A percentile compares a stretch with the other conserved stretches of the same genome.
Evolutionary conservation across 1,284 basidiomycete species (phyloP).

Genomic region (Trametes hirsuta): DNA sequence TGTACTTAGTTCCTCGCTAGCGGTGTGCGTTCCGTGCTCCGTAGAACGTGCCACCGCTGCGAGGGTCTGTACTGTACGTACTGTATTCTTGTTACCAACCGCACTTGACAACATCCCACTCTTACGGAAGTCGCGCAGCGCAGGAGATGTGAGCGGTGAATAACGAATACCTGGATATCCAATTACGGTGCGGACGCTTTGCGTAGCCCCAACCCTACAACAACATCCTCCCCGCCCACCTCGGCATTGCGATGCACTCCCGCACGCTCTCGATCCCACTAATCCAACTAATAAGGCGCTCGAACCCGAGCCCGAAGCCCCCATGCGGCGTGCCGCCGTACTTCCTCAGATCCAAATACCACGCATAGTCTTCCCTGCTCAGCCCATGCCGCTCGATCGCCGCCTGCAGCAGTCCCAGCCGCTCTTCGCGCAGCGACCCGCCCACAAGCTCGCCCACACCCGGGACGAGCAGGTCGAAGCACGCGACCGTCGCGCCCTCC

Average conservation of each 20-base stretch:
- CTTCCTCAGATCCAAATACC: conserved; percentile 85
- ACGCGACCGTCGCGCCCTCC: conserved; percentile 69
- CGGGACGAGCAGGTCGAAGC: conserved; percentile 94
- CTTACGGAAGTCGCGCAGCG: too few species aligned
- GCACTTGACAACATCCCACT: background rate
- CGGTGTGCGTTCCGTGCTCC: too few species aligned
- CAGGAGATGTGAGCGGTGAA: too few species aligned
- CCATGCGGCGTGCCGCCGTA: conserved; percentile 88
- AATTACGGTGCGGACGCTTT: background rate
- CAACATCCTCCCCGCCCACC: conserved; percentile 83
- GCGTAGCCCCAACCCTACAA: conserved; percentile 41
- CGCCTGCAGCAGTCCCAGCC: conserved; percentile 56
- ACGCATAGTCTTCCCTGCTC: conserved; percentile 64
- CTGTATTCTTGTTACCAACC: background rate
- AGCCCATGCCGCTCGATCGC: conserved; percentile 57
- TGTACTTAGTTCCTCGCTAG: conserved; percentile 1
- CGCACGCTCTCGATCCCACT: conserved; percentile 84
- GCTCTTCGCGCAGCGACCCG: conserved; percentile 90
- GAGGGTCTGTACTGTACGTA: conserved; percentile 1
- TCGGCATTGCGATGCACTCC: conserved; percentile 89
- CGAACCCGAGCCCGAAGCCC: conserved; percentile 93
- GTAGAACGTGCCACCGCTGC: background rate
- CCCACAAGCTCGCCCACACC: conserved; percentile 89
- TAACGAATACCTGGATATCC: too few species aligned
- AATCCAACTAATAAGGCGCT: conserved; percentile 84